Evolutionary conservation across 805 yeast species (phyloP), one percentile per base, ranked within the genome.

Genomic region (Nakazawaea holstii): DNA sequence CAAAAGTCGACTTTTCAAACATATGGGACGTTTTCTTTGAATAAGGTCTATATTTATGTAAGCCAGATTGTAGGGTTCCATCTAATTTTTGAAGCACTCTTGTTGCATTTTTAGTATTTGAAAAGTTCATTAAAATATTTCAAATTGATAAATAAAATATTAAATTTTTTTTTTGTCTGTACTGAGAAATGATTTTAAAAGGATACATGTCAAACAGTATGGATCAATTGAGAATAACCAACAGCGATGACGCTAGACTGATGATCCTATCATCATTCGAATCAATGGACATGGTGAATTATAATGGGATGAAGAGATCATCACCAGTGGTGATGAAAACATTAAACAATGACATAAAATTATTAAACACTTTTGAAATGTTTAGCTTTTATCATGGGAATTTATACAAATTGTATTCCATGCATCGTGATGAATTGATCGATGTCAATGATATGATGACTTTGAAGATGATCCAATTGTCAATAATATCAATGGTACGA

Each of bases 351-450:
- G n/a, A 31, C 20, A n/a, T 20, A 10, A 38, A 31, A 24, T 14
- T 48, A 26, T 35, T 35, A 14, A 37, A 39, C 26, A 43, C 59
- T 10, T 40, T 60, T 13, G 66, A 62, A 52, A 36, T 63, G 13
- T 62, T 45, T 49, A 51, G 64, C 2, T 63, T 58, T 53, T 43
- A 48, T 20, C 11, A 15, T 8, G 50, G 50, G 1, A 43, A 48
- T 27, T 15, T 48, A n/a, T 39, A 20, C 14, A 24, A 35, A 8
- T 33, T 27, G 20, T 29, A 31, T 35, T 30, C 11, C 4, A 6
- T 4, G 8, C 20, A 35, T 28, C 14, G 17, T 8, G 49, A 40
- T 13, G 15, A 35, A 17, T 28, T 40, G 20, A 36, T 38, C 8
- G 27, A 30, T 20, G 10, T 35, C 6, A 28, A 29, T 7, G 40